Evolutionary conservation across 106 monocot genomes (phyloP), one percentile per base, ranked within the genome.

Genomic region (Cymbidium sinense): DNA sequence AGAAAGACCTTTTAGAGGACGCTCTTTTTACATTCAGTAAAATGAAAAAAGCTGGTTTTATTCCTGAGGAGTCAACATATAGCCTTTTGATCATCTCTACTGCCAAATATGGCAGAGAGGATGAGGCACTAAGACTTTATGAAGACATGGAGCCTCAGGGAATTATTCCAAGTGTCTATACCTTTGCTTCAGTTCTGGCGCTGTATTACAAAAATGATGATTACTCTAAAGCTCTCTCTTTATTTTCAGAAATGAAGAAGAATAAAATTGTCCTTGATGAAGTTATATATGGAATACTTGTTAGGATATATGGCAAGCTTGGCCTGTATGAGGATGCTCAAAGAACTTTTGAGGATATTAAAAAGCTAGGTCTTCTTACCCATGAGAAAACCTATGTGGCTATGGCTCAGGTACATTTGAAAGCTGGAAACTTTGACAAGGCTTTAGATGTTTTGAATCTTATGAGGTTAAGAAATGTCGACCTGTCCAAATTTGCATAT

Each of bases 241-340:
- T 99, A 33, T 99, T 99, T 79, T 77, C 85, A 37, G 89, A 95
- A 79, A 94, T 99, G 90, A 82, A 89, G 65, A 87, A 43, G 50
- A 87, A 87, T 61, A 92, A 86, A 39, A 89, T 93, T 78, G 43
- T 78, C 39, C 85, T 79, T 35, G 99, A 99, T 85, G 99, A 99
- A 82, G 95, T 93, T 30, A 99, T 99, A 47, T 95, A 95, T 79
- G 99, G 99, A 72, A 92, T 99, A 54, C 86, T 99, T 75, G 62
- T 99, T 77, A 88, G 94, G 82, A 89, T 99, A 88, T 99, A 99
- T 78, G 99, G 99, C 0, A 99, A 91, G 81, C 83, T 99, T 82
- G 89, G 95, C 33, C 72, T 99, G n/a, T 90, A 94, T 52, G 88
- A 89, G 70, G 99, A 99, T 73, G 99, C 99, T 41, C 47, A 87